Percentiles rank a stretch among this genome's conserved stretches.
phyloP scores from a whole-genome alignment of 139 green algal species.

The Nannochloris sp. region DNA sequence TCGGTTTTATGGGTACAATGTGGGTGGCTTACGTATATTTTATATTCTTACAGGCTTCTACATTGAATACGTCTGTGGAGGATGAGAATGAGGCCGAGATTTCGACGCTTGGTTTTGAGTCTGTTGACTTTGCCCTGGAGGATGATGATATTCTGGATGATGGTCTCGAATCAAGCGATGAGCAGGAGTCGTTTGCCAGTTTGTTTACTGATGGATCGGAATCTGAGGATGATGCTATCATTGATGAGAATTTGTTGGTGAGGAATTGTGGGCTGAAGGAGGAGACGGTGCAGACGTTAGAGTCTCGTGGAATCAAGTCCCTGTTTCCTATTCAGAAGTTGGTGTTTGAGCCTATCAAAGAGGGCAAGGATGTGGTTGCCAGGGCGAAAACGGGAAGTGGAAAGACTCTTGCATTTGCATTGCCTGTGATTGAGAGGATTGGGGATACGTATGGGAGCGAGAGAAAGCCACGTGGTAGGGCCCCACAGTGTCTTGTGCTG shows the following conservation, averaged over 20 bases:
- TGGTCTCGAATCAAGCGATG: background rate
- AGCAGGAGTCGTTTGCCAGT: constrained; percentile 21
- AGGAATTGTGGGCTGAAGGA: constrained; percentile 60
- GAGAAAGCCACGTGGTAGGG: constrained; percentile 12
- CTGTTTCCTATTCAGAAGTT: constrained; percentile 81
- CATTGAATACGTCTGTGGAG: too few relatives aligned
- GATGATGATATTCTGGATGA: background rate
- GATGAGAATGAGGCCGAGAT: too few relatives aligned
- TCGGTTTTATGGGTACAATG: too few relatives aligned
- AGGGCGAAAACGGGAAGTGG: constrained; percentile 90
- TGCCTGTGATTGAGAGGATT: constrained; percentile 90
- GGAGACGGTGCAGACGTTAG: constrained; percentile 53
- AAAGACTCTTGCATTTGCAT: constrained; percentile 97
- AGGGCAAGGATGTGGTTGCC: constrained; percentile 83
- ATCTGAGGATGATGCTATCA: constrained; percentile 20
- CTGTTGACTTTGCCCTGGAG: background rate
- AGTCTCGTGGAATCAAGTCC: constrained; percentile 51
- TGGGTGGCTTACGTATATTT: too few relatives aligned
- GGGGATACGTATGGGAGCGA: constrained; percentile 35
- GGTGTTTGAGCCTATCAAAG: constrained; percentile 63
- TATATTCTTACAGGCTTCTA: too few relatives aligned
- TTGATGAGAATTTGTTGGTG: constrained; percentile 41
- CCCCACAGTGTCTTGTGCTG: constrained; percentile 79
- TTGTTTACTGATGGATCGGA: constrained; percentile 27
- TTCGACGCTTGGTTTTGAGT: background rate